phyloP scores from a whole-genome alignment of 2,329 filamentous ascomycete genomes.

The Apiospora saccharicola region DNA sequence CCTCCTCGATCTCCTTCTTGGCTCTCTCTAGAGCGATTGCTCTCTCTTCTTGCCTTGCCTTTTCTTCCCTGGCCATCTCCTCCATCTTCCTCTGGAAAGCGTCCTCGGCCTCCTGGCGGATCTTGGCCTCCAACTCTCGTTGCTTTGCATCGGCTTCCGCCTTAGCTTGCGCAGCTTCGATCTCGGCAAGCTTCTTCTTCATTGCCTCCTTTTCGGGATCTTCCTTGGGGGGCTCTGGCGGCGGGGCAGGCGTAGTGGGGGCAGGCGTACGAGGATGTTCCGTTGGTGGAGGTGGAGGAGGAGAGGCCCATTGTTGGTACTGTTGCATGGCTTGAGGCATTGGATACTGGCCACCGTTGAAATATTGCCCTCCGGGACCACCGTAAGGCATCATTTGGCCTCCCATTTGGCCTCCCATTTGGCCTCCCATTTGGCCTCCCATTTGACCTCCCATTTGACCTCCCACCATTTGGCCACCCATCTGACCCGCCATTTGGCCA shows the following conservation, averaged over 20 bases:
- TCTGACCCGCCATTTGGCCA: neutral
- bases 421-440: constrained; percentile 5
- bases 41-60: constrained; percentile 43
- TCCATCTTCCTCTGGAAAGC: constrained; percentile 51
- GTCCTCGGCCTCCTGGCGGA: constrained; percentile 55
- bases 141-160: constrained; percentile 55
- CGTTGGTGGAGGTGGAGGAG: constrained; percentile 45
- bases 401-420: neutral
- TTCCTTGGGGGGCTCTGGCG: constrained; percentile 32
- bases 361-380: constrained; percentile 49
- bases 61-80: constrained; percentile 47
- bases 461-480: constrained; percentile 4
- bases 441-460: constrained; percentile 29
- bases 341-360: constrained; percentile 41
- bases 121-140: constrained; percentile 53
- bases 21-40: constrained; percentile 53
- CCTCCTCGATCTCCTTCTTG: constrained; percentile 54
- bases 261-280: constrained; percentile 31
- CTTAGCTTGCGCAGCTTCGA: constrained; percentile 55
- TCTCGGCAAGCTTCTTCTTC: constrained; percentile 63
- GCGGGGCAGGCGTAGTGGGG: constrained; percentile 1
- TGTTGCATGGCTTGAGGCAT: constrained; percentile 54
- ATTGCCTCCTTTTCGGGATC: constrained; percentile 69
- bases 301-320: constrained; percentile 47
- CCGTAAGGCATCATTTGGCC: constrained; percentile 46